Base-by-base conservation (phyloP, 2,329 filamentous ascomycete genomes). In the Domatiomyces globalis region DNA sequence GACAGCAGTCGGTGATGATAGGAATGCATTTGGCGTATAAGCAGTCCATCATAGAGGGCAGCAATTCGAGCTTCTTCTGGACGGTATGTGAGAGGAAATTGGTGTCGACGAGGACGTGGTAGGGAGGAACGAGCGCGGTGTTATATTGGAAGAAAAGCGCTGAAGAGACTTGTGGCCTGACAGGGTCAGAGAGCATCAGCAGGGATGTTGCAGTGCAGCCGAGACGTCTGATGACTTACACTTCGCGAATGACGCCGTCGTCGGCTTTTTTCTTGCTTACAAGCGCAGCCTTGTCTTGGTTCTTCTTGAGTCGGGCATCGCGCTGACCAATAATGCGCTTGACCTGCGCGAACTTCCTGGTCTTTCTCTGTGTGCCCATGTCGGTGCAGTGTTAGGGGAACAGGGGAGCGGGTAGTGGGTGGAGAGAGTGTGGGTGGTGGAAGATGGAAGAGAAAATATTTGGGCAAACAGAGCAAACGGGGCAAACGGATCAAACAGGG, bases 51-150 rank as follows among this genome's bases (percentile, higher is more conserved):
- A 95, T 86, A 2, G 84, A 82, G 54, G 90, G 83, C 18, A 94
- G 76, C 10, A 96, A 73, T 33, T 89, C 87, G 18, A 96, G 79
- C 71, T 98, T 96, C 60, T 84, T 81, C 67, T 89, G 85, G 1
- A 96, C 86, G 0, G 88, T 92, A 68, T 95, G 88, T 42, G 82
- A 87, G 56, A 95, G 77, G 65, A 95, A 95, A 66, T 94, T 94
- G 66, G 87, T 90, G 67, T 94, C 87, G 63, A 92, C 77, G 8
- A 94, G 78, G 51, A 90, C 78, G 48, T 72, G 75, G 72, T 94
- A 94, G 1, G 88, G 87, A 2, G 89, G 87, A 9, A 86, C 81
- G 45, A 95, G 79, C 49, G 86, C 84, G 49, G 83, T 84, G 71
- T 95, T 95, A 74, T 87, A 84, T 64, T 85, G 78, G 70, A 94